phyloP scores from a whole-genome alignment of 495 filamentous ascomycete genomes.

The Gamarada debralockiae region DNA sequence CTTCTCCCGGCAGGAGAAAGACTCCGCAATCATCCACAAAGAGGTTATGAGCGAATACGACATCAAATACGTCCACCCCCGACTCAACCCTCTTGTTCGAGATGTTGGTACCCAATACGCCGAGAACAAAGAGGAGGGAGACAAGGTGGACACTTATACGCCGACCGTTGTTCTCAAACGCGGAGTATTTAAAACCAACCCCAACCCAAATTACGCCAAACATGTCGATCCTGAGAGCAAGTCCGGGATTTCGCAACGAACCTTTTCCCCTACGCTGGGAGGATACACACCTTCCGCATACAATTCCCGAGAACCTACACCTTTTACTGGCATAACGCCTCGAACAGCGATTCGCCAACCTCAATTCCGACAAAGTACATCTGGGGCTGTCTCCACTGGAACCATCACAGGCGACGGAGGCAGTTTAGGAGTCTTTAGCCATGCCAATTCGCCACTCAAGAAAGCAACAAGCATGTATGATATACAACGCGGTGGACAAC shows the following conservation, averaged over 20 bases:
- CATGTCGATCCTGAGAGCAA: constrained; percentile 69
- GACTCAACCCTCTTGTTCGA: constrained; percentile 73
- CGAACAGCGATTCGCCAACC: constrained; percentile 47
- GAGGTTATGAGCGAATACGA: constrained; percentile 96
- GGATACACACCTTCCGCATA: constrained; percentile 15
- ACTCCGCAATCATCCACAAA: constrained; percentile 76
- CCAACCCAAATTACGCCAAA: constrained; percentile 82
- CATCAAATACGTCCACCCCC: constrained; percentile 88
- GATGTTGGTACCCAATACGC: constrained; percentile 76
- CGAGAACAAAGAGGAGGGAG: constrained; percentile 32
- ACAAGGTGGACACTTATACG: constrained; percentile 48
- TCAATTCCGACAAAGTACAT: constrained; percentile 41
- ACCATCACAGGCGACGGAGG: constrained; percentile 56
- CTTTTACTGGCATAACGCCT: constrained; percentile 24
- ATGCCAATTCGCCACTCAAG: constrained; percentile 76
- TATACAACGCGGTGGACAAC: constrained; percentile 26
- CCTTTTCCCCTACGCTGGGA: constrained; percentile 6
- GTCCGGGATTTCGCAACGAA: constrained; percentile 5
- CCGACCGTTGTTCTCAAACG: constrained; percentile 75
- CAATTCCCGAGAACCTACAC: constrained; percentile 19
- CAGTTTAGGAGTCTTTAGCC: constrained; percentile 72
- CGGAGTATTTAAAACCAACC: constrained; percentile 71
- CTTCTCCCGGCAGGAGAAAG: constrained; percentile 82
- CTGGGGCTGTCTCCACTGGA: constrained; percentile 23
- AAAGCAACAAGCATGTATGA: constrained; percentile 52